Evolutionary conservation across 805 yeast species (phyloP).

Genomic region (Ogataea nakhonphanomensis): DNA sequence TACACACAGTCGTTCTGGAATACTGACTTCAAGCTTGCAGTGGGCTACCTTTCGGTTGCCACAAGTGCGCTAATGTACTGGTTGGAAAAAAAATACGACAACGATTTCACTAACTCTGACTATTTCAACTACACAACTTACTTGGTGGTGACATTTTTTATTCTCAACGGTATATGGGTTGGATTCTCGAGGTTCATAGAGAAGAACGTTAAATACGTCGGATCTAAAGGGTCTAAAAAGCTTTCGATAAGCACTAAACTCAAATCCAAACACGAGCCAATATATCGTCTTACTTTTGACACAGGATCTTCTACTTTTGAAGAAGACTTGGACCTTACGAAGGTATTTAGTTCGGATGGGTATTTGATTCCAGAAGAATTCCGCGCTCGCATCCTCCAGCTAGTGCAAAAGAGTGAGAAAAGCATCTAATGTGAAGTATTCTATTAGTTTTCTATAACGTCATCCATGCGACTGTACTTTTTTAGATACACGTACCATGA

Average conservation of each 20-base stretch:
- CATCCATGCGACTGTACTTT: conserved; percentile 31
- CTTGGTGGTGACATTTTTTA: conserved; percentile 38
- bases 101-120: conserved; percentile 38
- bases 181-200: conserved; percentile 34
- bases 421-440: background rate
- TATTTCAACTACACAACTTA: conserved; percentile 35
- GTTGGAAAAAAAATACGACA: conserved; percentile 44
- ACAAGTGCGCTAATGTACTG: conserved; percentile 45
- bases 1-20: conserved; percentile 45
- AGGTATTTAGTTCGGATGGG: conserved; percentile 47
- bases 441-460: conserved; percentile 11
- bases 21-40: conserved; percentile 44
- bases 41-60: conserved; percentile 46
- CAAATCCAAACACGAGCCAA: conserved; percentile 41
- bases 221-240: conserved; percentile 36
- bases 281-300: conserved; percentile 37
- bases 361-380: conserved; percentile 38
- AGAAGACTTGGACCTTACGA: conserved; percentile 34
- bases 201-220: conserved; percentile 47
- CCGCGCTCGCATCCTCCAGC: conserved; percentile 23
- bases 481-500: conserved; percentile 32
- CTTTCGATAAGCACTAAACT: conserved; percentile 37
- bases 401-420: conserved; percentile 22
- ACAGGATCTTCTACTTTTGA: conserved; percentile 23
- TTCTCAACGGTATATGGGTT: conserved; percentile 35